A percentile compares a stretch with the other conserved stretches of the same genome.
phyloP scores from a whole-genome alignment of 495 filamentous ascomycete species.

The Evernia prunastri region DNA sequence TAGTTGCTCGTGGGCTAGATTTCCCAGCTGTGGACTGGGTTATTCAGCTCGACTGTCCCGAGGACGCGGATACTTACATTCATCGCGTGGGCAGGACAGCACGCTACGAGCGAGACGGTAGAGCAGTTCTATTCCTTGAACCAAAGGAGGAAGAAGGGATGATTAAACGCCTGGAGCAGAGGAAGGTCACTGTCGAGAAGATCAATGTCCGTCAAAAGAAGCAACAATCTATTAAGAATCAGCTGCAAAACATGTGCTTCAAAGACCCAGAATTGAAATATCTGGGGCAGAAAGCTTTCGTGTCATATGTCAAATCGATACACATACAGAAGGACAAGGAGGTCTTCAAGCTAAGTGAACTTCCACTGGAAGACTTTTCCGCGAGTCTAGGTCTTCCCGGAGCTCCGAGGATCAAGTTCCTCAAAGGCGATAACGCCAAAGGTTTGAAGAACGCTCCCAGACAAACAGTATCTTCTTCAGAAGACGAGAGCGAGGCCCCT shows the following conservation, averaged over 20 bases:
- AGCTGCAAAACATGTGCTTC: constrained; percentile 89
- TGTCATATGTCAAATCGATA: constrained; percentile 75
- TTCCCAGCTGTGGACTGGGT: constrained; percentile 98
- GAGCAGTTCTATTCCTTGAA: constrained; percentile 85
- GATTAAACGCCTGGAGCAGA: constrained; percentile 71
- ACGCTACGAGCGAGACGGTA: constrained; percentile 80
- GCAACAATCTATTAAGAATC: constrained; percentile 70
- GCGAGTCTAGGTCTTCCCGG: constrained; percentile 82
- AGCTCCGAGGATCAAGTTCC: constrained; percentile 81
- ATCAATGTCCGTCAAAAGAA: constrained; percentile 87
- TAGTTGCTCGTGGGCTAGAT: constrained; percentile 87
- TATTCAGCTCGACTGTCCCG: constrained; percentile 87
- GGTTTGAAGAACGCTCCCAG: constrained; percentile 79
- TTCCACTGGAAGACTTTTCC: constrained; percentile 80
- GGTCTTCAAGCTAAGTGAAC: constrained; percentile 71
- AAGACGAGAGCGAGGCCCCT: constrained; percentile 45
- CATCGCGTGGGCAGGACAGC: constrained; percentile 94
- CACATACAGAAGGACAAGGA: constrained; percentile 90
- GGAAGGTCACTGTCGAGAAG: constrained; percentile 76
- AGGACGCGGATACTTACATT: constrained; percentile 96
- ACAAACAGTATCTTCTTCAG: constrained; percentile 45
- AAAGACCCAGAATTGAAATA: constrained; percentile 93
- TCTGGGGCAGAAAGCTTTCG: constrained; percentile 90
- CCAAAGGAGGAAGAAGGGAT: constrained; percentile 87
- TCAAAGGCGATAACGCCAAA: constrained; percentile 82